These are phyloP conservation scores for Xylaria sp. DNA, from an alignment of 2,329 filamentous ascomycete species.

Conservation along the genomic window DNA sequence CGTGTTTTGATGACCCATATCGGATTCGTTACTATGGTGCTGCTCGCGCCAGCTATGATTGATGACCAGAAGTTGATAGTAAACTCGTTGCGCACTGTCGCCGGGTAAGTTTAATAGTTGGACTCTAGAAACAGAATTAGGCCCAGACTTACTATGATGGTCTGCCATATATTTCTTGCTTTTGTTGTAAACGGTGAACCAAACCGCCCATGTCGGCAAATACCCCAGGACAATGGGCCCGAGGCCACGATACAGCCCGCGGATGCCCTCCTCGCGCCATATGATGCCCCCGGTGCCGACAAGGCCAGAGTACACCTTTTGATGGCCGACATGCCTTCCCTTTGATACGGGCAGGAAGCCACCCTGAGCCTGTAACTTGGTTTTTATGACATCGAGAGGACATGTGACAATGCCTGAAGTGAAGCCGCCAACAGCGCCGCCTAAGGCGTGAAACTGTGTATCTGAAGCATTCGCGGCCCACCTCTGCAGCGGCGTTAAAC, in stretches of 20 bases:
- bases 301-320: constrained; percentile 80
- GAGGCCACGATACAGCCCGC: constrained; percentile 90
- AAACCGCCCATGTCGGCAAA: constrained; percentile 96
- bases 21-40: constrained; percentile 92
- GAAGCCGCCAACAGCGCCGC: constrained; percentile 87
- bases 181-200: constrained; percentile 94
- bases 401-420: constrained; percentile 94
- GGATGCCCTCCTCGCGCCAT: constrained; percentile 84
- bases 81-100: constrained; percentile 67
- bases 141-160: constrained; percentile 61
- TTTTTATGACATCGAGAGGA: constrained; percentile 98
- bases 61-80: constrained; percentile 87
- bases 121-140: neutral
- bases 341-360: constrained; percentile 68
- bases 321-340: constrained; percentile 55
- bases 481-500: constrained; percentile 55
- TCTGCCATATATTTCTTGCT: constrained; percentile 77
- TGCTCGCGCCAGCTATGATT: constrained; percentile 87
- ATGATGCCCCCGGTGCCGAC: constrained; percentile 86
- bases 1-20: constrained; percentile 99
- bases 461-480: constrained; percentile 64
- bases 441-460: constrained; percentile 78
- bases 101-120: constrained; percentile 17
- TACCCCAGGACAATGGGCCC: constrained; percentile 96
- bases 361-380: constrained; percentile 94